A percentile compares a stretch with the other conserved stretches of the same genome.
Conservation (phyloP, 2,329 filamentous ascomycete species). For the Tolypocladium guangdongense region DNA sequence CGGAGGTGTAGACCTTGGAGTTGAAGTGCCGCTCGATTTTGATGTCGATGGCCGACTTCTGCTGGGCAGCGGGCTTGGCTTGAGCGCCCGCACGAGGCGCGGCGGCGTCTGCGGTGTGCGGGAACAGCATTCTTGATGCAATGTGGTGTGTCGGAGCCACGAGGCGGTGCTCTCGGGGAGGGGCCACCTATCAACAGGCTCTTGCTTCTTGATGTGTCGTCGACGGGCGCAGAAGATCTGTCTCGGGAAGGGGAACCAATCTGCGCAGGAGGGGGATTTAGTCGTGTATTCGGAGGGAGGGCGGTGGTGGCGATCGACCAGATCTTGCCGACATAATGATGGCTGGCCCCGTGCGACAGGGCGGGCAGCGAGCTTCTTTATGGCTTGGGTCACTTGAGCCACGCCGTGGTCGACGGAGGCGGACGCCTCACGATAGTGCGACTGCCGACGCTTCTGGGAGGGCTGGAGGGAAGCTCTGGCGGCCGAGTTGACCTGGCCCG, state of each 20-base stretch:
- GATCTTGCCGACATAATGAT: background rate
- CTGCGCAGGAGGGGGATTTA: background rate
- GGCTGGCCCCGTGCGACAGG: background rate
- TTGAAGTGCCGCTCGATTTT: slow-evolving; percentile 41
- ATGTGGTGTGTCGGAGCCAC: too few relatives aligned
- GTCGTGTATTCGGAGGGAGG: too few relatives aligned
- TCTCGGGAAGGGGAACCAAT: background rate
- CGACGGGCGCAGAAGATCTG: background rate
- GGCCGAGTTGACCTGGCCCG: background rate
- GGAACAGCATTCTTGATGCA: background rate
- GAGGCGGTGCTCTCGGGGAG: background rate
- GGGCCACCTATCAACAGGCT: too few relatives aligned
- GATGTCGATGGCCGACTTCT: slow-evolving; percentile 33
- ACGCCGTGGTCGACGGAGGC: slow-evolving; percentile 8
- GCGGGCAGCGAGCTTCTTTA: slow-evolving; percentile 5
- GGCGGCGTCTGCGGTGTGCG: background rate
- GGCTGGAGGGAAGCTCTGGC: background rate
- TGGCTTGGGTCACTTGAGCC: slow-evolving; percentile 6
- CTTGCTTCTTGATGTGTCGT: background rate
- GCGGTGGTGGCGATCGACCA: background rate
- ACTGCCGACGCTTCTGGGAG: background rate
- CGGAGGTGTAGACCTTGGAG: slow-evolving; percentile 45
- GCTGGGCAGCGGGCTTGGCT: slow-evolving; percentile 3
- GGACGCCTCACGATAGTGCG: background rate
- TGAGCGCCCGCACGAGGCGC: background rate